Evolutionary conservation across 208 protist genomes (phyloP), one percentile per base, ranked within the genome.

Genomic region (Naegleria lovaniensis): DNA sequence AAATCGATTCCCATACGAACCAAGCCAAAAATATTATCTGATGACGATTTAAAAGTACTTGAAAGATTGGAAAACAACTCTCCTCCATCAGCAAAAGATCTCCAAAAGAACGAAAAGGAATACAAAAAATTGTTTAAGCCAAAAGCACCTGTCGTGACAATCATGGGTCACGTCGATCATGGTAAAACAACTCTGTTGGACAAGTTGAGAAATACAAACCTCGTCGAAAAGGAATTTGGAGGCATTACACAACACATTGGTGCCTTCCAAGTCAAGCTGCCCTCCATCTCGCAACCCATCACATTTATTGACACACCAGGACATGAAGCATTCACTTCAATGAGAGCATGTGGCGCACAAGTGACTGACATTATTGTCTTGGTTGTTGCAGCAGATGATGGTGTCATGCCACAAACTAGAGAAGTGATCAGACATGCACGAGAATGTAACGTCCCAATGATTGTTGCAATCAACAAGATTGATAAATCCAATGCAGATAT

Each of bases 151-250:
- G 94, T 99, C 40, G 98, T 99, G 0, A 98, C 98, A 15, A 97
- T 99, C 67, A 99, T 99, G 97, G 98, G 98, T n/a, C 98, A 99
- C 92, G 98, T 99, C 48, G 98, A 99, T 92, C 98, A 99, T 91
- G 98, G 98, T 83, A 99, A 99, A 93, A 99, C 98, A 33, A 98
- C 97, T 36, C 93, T 99, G 51, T 94, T 99, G 22, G 98, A 99
- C 90, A 94, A 94, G 83, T 93, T 99, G 48, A 95, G 98, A 11
- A 95, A 96, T 41, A 96, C 97, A 1, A 97, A 97, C 86, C 95
- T 99, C 9, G 98, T 96, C 0, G 94, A 95, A 2, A 90, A 93
- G 5, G 98, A 99, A 95, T 98, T 97, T 3, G 98, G 98, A 67
- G 97, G 98, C n/a, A 99, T 99, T 92, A 99, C 98, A 51, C 98